Evolutionary conservation across 768 basidiomycete species (phyloP), one percentile per base, ranked within the genome.

Genomic region (Gloeopeniophorella convolvens): DNA sequence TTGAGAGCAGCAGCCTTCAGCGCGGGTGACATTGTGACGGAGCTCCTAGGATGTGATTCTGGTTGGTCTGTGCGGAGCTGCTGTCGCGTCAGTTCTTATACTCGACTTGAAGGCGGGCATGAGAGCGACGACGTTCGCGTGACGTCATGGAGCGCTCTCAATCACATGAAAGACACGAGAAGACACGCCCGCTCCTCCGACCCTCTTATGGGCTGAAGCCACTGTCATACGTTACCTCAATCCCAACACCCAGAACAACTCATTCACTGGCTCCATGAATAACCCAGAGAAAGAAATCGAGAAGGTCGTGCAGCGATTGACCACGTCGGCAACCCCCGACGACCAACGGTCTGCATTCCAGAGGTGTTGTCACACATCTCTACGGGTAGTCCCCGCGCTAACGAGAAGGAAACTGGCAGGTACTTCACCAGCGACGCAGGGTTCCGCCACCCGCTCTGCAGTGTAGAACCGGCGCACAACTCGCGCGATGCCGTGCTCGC

Each of bases 381-480:
- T n/a, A 12, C n/a, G 11, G 10, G 3, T 9, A 18, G 15, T 21
- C 3, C 13, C 5, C 21, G 10, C 16, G 26, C 35, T 20, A 23
- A 36, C 12, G 11, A 7, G 11, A n/a, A 7, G 9, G 18, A 1
- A 26, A 16, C 12, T 28, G n/a, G 10, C 37, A 73, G 68, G 40
- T 83, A 79, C 59, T 78, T 78, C 63, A 68, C 72, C 4, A 63
- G 67, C 3, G 74, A 85, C 53, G 80, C 78, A 21, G 71, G 67
- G 2, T 79, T 85, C 61, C 72, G 69, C 33, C 81, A 85, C 62
- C 80, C 83, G 0, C 49, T 84, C 23, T 82, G 74, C 67, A 62
- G 66, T 34, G 73, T 84, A 12, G 46, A 60, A 3, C 64, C 73
- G 4, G 71, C 61, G 0, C 70, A 73, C n/a, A 70, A 71, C 45